Evolutionary conservation across 257 asterid species (phyloP).

Genomic region (Handroanthus guayacan): DNA sequence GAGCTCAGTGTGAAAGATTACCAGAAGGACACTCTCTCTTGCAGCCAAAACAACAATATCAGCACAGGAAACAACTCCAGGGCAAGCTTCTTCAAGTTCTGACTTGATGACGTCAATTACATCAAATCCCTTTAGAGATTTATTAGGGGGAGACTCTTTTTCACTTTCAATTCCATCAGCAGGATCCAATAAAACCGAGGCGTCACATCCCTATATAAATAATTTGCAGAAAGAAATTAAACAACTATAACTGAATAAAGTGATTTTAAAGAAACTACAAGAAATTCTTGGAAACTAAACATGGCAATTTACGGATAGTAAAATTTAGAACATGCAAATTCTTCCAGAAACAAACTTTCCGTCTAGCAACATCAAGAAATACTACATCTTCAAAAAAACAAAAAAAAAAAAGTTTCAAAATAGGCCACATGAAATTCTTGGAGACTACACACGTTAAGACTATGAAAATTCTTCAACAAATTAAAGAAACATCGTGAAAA

Average conservation of each 20-base stretch:
- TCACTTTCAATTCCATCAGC: conserved; percentile 54
- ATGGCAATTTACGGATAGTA: not conserved
- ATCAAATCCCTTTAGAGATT: conserved; percentile 60
- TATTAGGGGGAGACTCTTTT: conserved; percentile 62
- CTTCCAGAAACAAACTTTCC: not conserved
- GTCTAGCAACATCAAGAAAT: not conserved
- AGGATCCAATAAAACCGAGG: conserved; percentile 72
- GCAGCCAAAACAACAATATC: conserved; percentile 81
- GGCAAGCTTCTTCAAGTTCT: conserved; percentile 66
- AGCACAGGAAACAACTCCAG: conserved; percentile 84
- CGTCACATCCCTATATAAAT: conserved; percentile 76
- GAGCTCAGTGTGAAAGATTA: conserved; percentile 20
- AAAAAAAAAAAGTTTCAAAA: no score
- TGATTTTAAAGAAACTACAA: not conserved
- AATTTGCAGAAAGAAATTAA: not conserved
- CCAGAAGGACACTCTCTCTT: conserved; percentile 76
- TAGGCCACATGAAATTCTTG: conserved; percentile 3
- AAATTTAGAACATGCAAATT: not conserved
- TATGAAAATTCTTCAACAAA: not conserved
- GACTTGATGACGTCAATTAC: conserved; percentile 60
- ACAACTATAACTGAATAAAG: not conserved
- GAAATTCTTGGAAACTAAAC: not conserved
- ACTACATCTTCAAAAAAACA: not conserved
- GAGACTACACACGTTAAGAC: not conserved
- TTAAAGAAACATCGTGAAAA: not conserved